These are phyloP conservation scores for Epichloe elymi DNA, from an alignment of 2,329 filamentous ascomycete species.

Conservation along the genomic window DNA sequence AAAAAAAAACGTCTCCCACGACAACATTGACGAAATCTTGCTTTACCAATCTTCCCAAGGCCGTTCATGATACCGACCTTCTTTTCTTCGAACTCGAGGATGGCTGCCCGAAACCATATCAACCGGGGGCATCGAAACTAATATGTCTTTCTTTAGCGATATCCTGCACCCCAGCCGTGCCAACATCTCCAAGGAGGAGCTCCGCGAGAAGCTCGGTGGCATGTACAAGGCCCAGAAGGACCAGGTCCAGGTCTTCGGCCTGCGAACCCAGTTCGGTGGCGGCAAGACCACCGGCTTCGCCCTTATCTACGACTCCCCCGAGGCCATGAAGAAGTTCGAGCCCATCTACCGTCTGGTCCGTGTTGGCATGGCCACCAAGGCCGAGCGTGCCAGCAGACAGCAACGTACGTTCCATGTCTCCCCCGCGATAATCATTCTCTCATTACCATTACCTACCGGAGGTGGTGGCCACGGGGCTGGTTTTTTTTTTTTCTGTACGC, in stretches of 20 bases:
- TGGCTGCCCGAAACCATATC: background rate
- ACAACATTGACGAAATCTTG: background rate
- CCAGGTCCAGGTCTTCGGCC: constrained; percentile 94
- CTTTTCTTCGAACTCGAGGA: background rate
- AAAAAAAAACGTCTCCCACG: background rate
- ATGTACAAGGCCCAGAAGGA: constrained; percentile 99
- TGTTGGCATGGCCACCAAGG: constrained; percentile 83
- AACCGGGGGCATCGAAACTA: background rate
- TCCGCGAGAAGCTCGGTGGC: constrained; percentile 84
- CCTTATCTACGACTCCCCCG: constrained; percentile 95
- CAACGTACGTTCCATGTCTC: constrained; percentile 64
- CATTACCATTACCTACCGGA: background rate
- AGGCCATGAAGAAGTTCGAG: constrained; percentile 99
- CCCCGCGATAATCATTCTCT: background rate
- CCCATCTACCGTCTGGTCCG: constrained; percentile 93
- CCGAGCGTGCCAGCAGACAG: constrained; percentile 95
- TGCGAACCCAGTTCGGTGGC: constrained; percentile 97
- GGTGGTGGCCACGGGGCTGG: background rate
- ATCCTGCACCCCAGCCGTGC: constrained; percentile 97
- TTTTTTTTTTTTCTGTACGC: background rate
- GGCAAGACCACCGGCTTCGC: constrained; percentile 99
- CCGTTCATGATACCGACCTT: constrained; percentile 4
- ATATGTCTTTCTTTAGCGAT: constrained; percentile 49
- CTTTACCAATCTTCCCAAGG: background rate
- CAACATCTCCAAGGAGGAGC: constrained; percentile 99